A percentile compares a stretch with the other conserved stretches of the same genome.
phyloP scores from a whole-genome alignment of 2,329 filamentous ascomycete genomes.

The Hirsutella minnesotensis region DNA sequence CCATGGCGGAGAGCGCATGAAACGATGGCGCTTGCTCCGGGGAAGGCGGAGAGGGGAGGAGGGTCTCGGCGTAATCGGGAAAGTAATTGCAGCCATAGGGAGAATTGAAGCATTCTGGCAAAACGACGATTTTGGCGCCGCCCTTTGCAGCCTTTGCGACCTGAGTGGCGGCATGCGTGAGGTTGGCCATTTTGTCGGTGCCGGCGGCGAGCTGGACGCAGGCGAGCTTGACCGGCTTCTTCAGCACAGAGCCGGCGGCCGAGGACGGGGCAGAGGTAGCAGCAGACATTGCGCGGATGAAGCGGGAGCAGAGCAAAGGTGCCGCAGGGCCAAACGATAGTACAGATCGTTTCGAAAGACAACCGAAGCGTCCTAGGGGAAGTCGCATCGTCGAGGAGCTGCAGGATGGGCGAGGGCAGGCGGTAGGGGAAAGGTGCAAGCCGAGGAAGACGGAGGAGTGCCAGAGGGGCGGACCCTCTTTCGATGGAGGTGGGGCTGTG shows the following conservation, averaged over 20 bases:
- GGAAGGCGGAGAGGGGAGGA: slow-evolving; percentile 57
- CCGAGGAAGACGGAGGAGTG: too few species aligned
- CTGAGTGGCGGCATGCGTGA: slow-evolving; percentile 66
- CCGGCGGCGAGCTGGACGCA: slow-evolving; percentile 73
- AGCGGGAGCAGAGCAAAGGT: background rate
- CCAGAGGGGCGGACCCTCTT: too few species aligned
- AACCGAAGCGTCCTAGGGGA: background rate
- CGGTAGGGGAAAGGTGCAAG: background rate
- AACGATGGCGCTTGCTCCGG: slow-evolving; percentile 58
- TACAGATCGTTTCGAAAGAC: too few species aligned
- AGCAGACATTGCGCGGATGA: slow-evolving; percentile 22
- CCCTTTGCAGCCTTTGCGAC: slow-evolving; percentile 66
- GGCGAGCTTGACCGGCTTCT: slow-evolving; percentile 67
- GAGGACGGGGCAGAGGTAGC: too few species aligned
- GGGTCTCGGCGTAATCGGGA: slow-evolving; percentile 78
- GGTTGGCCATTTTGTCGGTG: slow-evolving; percentile 75
- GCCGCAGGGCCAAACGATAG: too few species aligned
- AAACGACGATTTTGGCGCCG: slow-evolving; percentile 77
- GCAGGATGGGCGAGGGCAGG: background rate
- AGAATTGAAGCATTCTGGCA: slow-evolving; percentile 98
- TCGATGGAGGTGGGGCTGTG: too few species aligned
- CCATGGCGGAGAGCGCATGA: slow-evolving; percentile 72
- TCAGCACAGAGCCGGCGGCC: slow-evolving; percentile 53
- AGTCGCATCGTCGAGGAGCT: background rate
- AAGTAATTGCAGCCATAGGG: slow-evolving; percentile 90